Evolutionary conservation across 305 asterid genomes (phyloP).

Genomic region (Lippia alba): DNA sequence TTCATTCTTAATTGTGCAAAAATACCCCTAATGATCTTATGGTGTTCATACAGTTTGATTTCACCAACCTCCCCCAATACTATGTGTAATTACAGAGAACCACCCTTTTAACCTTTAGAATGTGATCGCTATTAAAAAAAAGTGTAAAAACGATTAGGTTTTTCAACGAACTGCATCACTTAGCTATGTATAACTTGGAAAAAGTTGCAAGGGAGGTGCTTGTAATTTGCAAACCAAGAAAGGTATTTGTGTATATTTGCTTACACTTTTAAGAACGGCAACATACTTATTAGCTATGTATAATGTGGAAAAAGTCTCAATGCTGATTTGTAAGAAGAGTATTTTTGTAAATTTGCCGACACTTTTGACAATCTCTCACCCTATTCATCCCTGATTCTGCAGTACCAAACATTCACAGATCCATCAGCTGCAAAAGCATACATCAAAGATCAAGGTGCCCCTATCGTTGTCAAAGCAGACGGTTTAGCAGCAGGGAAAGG

Average conservation of each 20-base stretch:
- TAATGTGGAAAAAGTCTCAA: too few species aligned
- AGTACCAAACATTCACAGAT: slow-evolving; percentile 84
- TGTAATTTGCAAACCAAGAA: too few species aligned
- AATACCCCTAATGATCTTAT: too few species aligned
- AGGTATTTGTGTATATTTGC: background rate
- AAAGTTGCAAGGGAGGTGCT: background rate
- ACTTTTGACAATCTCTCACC: slow-evolving; percentile 9
- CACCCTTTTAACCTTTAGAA: too few species aligned
- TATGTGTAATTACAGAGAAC: too few species aligned
- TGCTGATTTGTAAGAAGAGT: too few species aligned
- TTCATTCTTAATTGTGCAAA: too few species aligned
- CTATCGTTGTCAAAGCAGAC: slow-evolving; percentile 92
- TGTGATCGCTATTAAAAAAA: too few species aligned
- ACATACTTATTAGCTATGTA: too few species aligned
- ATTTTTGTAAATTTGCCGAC: background rate
- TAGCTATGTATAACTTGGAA: background rate
- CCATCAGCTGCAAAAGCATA: slow-evolving; percentile 77
- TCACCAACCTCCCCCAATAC: too few species aligned
- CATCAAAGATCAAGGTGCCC: slow-evolving; percentile 76
- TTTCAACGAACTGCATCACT: background rate
- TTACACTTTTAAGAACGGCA: background rate
- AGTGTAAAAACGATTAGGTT: too few species aligned
- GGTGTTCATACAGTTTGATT: too few species aligned
- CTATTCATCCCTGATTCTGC: slow-evolving; percentile 37
- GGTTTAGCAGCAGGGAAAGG: slow-evolving; percentile 99